These are phyloP conservation scores for Xylariaceae sp. DNA, from an alignment of 2,329 filamentous ascomycete genomes.

Conservation along the genomic window DNA sequence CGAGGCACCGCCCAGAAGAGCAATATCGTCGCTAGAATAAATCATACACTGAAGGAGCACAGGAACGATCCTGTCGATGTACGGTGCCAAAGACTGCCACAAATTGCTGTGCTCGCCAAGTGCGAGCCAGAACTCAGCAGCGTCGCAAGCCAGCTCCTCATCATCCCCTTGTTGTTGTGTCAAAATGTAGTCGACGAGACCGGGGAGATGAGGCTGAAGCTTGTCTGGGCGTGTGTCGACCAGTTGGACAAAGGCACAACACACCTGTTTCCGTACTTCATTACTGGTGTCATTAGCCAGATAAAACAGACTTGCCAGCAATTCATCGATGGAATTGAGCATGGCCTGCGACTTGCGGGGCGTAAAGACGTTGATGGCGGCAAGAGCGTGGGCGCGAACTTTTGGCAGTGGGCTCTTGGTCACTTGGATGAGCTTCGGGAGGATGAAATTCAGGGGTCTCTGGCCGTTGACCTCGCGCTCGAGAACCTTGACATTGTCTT, in stretches of 20 bases:
- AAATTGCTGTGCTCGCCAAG: conserved; percentile 82
- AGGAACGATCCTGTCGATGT: conserved; percentile 79
- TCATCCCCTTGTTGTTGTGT: conserved; percentile 83
- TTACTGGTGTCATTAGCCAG: conserved; percentile 70
- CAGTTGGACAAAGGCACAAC: conserved; percentile 84
- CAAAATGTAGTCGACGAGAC: conserved; percentile 89
- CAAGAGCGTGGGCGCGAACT: conserved; percentile 74
- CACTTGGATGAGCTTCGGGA: conserved; percentile 86
- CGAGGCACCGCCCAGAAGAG: conserved; percentile 73
- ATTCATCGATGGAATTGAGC: conserved; percentile 70
- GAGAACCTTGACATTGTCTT: conserved; percentile 84
- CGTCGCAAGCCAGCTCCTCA: conserved; percentile 85
- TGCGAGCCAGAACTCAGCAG: conserved; percentile 95
- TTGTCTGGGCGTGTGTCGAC: conserved; percentile 89
- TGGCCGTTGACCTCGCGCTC: conserved; percentile 86
- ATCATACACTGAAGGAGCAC: conserved; percentile 93
- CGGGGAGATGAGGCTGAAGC: conserved; percentile 79
- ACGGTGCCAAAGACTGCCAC: conserved; percentile 69
- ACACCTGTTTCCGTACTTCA: conserved; percentile 88
- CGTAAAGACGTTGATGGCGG: conserved; percentile 87
- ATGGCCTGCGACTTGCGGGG: conserved; percentile 78
- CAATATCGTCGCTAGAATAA: conserved; percentile 89
- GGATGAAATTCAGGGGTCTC: conserved; percentile 77
- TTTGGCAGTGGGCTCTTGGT: conserved; percentile 70
- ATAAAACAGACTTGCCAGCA: conserved; percentile 77